Evolutionary conservation across 202 grass and related monocot species (phyloP).

Genomic region (Panicum virgatum): DNA sequence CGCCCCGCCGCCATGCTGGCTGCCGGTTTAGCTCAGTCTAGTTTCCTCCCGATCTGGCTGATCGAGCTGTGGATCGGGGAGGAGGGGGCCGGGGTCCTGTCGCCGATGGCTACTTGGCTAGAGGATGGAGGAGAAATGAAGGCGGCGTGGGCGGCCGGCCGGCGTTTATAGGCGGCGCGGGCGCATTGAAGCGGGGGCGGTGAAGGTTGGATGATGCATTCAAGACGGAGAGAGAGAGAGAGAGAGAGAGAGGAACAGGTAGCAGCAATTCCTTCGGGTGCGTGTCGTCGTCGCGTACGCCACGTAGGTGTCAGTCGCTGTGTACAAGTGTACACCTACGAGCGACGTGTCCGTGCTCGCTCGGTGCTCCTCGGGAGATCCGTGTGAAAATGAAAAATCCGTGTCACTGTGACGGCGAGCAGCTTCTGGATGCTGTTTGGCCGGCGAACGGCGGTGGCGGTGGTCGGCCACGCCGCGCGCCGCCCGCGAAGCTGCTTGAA

Average conservation of each 20-base stretch:
- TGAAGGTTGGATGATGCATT: conserved; percentile 47
- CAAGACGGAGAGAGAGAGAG: neutral
- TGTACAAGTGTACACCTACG: neutral
- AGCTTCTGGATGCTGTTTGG: neutral
- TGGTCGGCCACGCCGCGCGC: no score
- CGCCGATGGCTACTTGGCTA: neutral
- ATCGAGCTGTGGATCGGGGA: neutral
- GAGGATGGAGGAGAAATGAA: neutral
- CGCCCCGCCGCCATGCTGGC: neutral
- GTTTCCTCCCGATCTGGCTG: neutral
- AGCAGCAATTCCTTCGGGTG: neutral
- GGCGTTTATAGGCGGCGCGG: conserved; percentile 40
- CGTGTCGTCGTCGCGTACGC: neutral
- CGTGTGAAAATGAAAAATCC: neutral
- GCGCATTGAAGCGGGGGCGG: conserved; percentile 40
- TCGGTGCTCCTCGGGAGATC: no score
- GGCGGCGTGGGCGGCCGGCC: neutral
- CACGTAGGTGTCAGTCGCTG: neutral
- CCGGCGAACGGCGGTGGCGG: no score
- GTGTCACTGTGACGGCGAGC: neutral
- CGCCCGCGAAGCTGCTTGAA: no score
- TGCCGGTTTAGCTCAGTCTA: neutral
- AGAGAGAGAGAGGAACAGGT: no score
- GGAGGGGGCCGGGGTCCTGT: no score
- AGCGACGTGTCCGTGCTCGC: neutral